These are phyloP conservation scores for Leishmania aethiopica DNA, from an alignment of 208 protist species.

Conservation along the genomic window DNA sequence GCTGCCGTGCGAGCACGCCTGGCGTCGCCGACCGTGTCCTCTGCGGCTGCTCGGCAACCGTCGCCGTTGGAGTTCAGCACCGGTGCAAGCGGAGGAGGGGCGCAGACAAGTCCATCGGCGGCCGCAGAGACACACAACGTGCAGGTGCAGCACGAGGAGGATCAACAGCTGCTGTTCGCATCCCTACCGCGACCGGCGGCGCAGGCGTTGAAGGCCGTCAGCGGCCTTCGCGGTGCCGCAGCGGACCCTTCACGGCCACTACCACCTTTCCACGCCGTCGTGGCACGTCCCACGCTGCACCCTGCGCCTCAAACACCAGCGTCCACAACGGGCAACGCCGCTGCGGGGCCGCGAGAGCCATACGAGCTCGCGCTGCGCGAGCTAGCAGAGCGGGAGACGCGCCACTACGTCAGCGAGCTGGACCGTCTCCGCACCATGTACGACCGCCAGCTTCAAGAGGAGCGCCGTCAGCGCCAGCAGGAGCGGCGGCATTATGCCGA, in stretches of 20 bases:
- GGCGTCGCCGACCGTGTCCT: background rate
- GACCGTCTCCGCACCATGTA: constrained; percentile 43
- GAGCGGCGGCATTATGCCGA: constrained; percentile 68
- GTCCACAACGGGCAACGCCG: background rate
- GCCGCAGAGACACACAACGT: background rate
- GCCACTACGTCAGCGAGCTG: constrained; percentile 59
- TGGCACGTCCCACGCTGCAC: constrained; percentile 14
- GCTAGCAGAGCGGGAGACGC: constrained; percentile 39
- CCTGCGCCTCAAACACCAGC: background rate
- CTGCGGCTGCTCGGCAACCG: constrained; percentile 16
- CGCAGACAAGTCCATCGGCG: background rate
- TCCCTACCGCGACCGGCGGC: constrained; percentile 26
- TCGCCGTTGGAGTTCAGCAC: constrained; percentile 17
- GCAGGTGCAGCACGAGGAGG: background rate
- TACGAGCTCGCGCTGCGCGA: constrained; percentile 29
- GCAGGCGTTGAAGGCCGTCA: constrained; percentile 9
- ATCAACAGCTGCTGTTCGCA: constrained; percentile 1
- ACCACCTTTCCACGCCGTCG: constrained; percentile 50
- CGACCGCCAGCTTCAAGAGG: constrained; percentile 46
- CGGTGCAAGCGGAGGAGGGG: background rate
- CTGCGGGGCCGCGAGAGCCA: background rate
- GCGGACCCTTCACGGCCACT: constrained; percentile 30
- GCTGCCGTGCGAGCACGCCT: constrained; percentile 1
- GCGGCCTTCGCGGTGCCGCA: constrained; percentile 22
- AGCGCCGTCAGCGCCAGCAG: constrained; percentile 42